These are phyloP conservation scores for Pseudogymnoascus sp. DNA, from an alignment of 2,329 filamentous ascomycete species.

Conservation along the genomic window DNA sequence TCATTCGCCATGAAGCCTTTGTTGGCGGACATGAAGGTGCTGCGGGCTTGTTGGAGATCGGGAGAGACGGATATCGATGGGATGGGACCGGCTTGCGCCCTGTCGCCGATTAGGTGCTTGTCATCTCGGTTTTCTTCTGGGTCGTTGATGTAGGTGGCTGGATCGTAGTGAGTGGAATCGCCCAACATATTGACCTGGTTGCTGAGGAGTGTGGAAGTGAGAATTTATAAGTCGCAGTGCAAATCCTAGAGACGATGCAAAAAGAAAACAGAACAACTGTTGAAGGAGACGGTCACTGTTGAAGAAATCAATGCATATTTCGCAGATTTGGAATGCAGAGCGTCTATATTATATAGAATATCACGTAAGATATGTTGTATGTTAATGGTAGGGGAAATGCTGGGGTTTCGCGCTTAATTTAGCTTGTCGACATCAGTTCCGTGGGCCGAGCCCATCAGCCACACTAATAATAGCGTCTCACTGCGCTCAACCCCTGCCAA, in stretches of 20 bases:
- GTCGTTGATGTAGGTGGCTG: background rate
- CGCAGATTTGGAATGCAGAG: background rate
- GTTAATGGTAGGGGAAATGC: background rate
- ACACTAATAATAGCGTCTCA: conserved; percentile 1
- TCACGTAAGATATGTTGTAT: background rate
- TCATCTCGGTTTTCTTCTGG: background rate
- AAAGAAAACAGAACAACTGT: background rate
- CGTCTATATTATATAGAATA: conserved; percentile 3
- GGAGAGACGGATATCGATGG: background rate
- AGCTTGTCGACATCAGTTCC: background rate
- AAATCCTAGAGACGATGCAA: background rate
- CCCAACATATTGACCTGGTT: background rate
- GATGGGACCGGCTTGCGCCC: background rate
- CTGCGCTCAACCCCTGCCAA: background rate
- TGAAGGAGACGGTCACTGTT: background rate
- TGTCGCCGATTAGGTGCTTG: background rate
- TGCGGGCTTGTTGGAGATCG: background rate
- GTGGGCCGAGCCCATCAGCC: background rate
- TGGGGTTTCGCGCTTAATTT: background rate
- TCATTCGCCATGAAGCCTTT: conserved; percentile 1
- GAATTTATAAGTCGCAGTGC: background rate
- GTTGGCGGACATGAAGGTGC: background rate
- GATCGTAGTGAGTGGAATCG: conserved; percentile 1
- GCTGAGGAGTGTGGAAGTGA: background rate
- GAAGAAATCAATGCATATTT: background rate